These are phyloP conservation scores for Didymella segeticola DNA, from an alignment of 2,329 filamentous ascomycete genomes.

Conservation along the genomic window DNA sequence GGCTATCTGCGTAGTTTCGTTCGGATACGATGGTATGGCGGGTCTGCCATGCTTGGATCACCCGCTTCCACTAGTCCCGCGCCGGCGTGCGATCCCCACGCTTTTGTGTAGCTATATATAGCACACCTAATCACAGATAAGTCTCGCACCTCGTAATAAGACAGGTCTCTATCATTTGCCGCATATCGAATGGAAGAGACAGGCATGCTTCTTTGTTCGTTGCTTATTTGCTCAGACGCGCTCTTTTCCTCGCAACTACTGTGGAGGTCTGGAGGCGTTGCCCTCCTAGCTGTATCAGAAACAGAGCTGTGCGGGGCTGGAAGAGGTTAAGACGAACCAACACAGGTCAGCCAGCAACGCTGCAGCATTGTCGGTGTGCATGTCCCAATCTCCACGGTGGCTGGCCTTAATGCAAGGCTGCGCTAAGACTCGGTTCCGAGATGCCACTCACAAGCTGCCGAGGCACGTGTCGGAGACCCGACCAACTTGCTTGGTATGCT, in stretches of 20 bases:
- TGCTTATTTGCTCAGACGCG: not conserved
- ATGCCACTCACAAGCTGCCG: slow-evolving; percentile 7
- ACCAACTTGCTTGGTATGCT: not conserved
- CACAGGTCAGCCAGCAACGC: not conserved
- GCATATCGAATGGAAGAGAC: not conserved
- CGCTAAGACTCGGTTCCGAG: slow-evolving; percentile 1
- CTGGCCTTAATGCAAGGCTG: slow-evolving; percentile 9
- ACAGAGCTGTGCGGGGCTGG: slow-evolving; percentile 4
- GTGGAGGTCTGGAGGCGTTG: not conserved
- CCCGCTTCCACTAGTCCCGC: slow-evolving; percentile 15
- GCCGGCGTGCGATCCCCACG: slow-evolving; percentile 13
- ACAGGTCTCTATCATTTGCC: not conserved
- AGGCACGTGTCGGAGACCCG: slow-evolving; percentile 3
- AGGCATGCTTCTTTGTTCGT: not conserved
- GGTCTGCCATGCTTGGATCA: slow-evolving; percentile 13
- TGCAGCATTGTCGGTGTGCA: slow-evolving; percentile 3
- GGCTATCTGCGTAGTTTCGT: slow-evolving; percentile 5
- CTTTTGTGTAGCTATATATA: slow-evolving; percentile 11
- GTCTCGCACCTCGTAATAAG: slow-evolving; percentile 7
- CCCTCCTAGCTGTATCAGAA: slow-evolving; percentile 4
- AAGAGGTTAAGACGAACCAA: not conserved
- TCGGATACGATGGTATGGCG: slow-evolving; percentile 1
- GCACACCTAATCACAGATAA: slow-evolving; percentile 7
- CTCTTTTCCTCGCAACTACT: not conserved
- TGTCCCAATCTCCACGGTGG: slow-evolving; percentile 3